These are phyloP conservation scores for Aspergillus piperis DNA, from an alignment of 2,329 filamentous ascomycete species.

Conservation along the genomic window DNA sequence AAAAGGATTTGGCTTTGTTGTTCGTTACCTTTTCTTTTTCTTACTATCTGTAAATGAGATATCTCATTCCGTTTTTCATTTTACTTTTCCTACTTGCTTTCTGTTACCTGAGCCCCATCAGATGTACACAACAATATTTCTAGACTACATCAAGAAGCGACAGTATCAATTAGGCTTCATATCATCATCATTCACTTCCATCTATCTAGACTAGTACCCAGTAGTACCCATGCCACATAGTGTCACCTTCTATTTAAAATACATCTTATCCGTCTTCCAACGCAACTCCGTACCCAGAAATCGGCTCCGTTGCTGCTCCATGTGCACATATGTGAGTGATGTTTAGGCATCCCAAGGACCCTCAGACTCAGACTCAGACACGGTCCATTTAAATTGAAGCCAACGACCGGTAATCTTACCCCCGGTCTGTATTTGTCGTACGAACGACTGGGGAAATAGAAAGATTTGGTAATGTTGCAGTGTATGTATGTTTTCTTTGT, in stretches of 20 bases:
- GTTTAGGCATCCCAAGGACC: not conserved
- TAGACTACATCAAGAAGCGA: not conserved
- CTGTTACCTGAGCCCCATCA: not conserved
- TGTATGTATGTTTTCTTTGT: too few relatives aligned
- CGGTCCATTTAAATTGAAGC: not conserved
- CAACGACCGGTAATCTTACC: not conserved
- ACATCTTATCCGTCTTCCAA: not conserved
- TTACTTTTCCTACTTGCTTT: not conserved
- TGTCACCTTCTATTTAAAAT: not conserved
- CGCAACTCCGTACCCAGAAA: not conserved
- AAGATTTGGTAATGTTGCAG: too few relatives aligned
- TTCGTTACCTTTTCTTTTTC: conserved; percentile 5
- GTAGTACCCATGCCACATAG: not conserved
- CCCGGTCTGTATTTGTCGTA: not conserved
- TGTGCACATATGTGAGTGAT: not conserved
- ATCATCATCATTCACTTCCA: not conserved
- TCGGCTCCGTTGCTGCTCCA: not conserved
- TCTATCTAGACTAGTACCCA: not conserved
- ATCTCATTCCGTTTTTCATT: not conserved
- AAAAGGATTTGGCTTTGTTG: conserved; percentile 15
- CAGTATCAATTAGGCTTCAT: not conserved
- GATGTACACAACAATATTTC: not conserved
- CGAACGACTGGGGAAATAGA: too few relatives aligned
- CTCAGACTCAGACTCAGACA: too few relatives aligned
- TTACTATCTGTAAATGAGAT: conserved; percentile 1